Evolutionary conservation across 768 basidiomycete species (phyloP).

Genomic region (Suillus tomentosus): DNA sequence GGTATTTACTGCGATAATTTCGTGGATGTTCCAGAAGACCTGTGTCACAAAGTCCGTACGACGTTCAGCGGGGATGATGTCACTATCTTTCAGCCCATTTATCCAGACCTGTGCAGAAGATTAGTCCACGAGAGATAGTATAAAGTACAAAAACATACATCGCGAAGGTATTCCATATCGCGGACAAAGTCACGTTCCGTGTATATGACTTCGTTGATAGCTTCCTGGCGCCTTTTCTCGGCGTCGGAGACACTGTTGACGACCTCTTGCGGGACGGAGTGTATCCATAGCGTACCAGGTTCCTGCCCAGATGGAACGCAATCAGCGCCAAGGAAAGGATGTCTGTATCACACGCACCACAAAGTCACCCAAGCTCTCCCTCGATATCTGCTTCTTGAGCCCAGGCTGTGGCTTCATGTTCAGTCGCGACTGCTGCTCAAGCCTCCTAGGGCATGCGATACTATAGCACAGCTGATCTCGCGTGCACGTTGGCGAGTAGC

Average conservation of each 20-base stretch:
- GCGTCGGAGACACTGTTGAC: constrained; percentile 88
- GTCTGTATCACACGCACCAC: constrained; percentile 47
- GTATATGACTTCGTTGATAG: constrained; percentile 93
- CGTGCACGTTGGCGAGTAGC: constrained; percentile 97
- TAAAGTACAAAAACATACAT: constrained; percentile 52
- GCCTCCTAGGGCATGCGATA: constrained; percentile 90
- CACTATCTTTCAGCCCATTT: constrained; percentile 72
- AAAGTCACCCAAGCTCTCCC: constrained; percentile 79
- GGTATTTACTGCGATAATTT: constrained; percentile 90
- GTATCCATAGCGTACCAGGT: constrained; percentile 91
- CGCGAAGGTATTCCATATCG: constrained; percentile 96
- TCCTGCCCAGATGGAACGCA: constrained; percentile 48
- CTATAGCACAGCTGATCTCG: constrained; percentile 95
- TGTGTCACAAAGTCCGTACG: constrained; percentile 87
- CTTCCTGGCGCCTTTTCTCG: constrained; percentile 96
- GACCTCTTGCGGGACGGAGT: constrained; percentile 93
- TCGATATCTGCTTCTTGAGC: constrained; percentile 79
- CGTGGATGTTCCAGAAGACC: constrained; percentile 97
- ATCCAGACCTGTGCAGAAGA: constrained; percentile 72
- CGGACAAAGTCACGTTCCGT: constrained; percentile 98
- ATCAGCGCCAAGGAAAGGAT: constrained; percentile 12
- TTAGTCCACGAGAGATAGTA: background rate
- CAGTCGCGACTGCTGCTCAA: constrained; percentile 92
- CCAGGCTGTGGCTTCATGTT: constrained; percentile 95
- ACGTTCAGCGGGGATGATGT: constrained; percentile 75